These are phyloP conservation scores for Betula pendula DNA, from an alignment of 306 rosid species.

Conservation along the genomic window DNA sequence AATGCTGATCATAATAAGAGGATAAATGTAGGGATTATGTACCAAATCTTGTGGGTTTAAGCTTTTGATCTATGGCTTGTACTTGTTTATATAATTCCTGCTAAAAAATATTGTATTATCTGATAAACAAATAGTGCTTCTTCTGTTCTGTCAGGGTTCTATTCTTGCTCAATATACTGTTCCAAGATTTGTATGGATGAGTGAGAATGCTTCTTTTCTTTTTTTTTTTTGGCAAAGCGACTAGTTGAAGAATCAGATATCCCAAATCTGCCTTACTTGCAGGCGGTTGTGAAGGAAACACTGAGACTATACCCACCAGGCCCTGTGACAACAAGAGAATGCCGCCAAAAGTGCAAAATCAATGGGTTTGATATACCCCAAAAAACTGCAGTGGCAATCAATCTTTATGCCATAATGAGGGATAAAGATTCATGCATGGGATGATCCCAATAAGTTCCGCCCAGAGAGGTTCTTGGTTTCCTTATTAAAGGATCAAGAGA, in stretches of 20 bases:
- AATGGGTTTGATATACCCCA: slow-evolving; percentile 42
- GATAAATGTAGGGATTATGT: neutral
- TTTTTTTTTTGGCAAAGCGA: no score
- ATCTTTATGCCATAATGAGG: slow-evolving; percentile 56
- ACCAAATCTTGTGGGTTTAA: neutral
- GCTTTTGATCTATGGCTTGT: slow-evolving; percentile 8
- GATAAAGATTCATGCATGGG: slow-evolving; percentile 47
- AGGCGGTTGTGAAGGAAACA: slow-evolving; percentile 51
- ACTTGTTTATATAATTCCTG: neutral
- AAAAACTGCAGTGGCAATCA: slow-evolving; percentile 42
- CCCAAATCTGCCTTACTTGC: slow-evolving; percentile 41
- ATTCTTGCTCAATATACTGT: neutral
- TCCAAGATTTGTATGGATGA: no score
- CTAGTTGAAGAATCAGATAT: slow-evolving; percentile 46
- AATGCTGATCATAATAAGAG: slow-evolving; percentile 27
- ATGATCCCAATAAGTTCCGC: slow-evolving; percentile 36
- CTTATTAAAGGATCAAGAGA: slow-evolving; percentile 17
- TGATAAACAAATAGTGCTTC: neutral
- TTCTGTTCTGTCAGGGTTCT: neutral
- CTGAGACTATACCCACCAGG: no score
- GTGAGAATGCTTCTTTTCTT: no score
- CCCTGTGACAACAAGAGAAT: no score
- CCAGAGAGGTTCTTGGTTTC: slow-evolving; percentile 48
- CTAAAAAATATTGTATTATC: neutral
- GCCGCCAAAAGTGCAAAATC: slow-evolving; percentile 42